A percentile compares a stretch with the other conserved stretches of the same genome.
These are phyloP conservation scores for Tetrahymena malaccensis DNA, from an alignment of 73 alveolate species.

Conservation along the genomic window DNA sequence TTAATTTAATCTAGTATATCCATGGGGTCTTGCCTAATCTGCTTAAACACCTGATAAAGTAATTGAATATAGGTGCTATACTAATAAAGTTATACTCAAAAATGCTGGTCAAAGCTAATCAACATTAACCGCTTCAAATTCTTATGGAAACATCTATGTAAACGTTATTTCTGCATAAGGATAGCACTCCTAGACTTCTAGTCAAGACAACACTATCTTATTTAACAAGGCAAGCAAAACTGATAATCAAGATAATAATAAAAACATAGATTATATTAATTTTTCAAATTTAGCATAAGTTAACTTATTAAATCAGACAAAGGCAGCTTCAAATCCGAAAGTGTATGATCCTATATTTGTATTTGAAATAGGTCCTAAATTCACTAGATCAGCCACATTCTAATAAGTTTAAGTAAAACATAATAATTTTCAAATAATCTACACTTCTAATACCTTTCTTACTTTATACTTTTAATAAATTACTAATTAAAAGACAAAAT, in stretches of 20 bases:
- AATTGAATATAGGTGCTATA: not conserved
- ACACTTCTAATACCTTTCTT: no score
- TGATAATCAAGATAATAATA: conserved; percentile 1
- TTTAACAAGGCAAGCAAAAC: not conserved
- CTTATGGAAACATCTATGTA: conserved; percentile 26
- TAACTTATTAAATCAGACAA: conserved; percentile 10
- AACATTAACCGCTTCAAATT: not conserved
- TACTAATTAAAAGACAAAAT: no score
- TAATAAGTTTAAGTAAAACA: conserved; percentile 11
- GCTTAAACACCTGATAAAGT: not conserved
- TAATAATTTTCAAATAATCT: no score
- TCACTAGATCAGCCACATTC: conserved; percentile 19
- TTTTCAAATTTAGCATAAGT: conserved; percentile 6
- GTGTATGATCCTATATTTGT: conserved; percentile 37
- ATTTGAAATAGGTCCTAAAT: conserved; percentile 17
- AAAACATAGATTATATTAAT: conserved; percentile 3
- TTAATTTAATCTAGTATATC: not conserved
- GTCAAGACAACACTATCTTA: not conserved
- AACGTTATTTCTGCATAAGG: conserved; percentile 10
- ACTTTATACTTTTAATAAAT: no score
- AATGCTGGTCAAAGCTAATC: not conserved
- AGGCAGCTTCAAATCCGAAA: conserved; percentile 33
- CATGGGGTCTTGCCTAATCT: not conserved
- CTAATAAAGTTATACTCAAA: not conserved
- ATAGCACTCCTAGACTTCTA: not conserved